These are phyloP conservation scores for Melampsora americana DNA, from an alignment of 1,284 basidiomycete genomes.

Conservation along the genomic window DNA sequence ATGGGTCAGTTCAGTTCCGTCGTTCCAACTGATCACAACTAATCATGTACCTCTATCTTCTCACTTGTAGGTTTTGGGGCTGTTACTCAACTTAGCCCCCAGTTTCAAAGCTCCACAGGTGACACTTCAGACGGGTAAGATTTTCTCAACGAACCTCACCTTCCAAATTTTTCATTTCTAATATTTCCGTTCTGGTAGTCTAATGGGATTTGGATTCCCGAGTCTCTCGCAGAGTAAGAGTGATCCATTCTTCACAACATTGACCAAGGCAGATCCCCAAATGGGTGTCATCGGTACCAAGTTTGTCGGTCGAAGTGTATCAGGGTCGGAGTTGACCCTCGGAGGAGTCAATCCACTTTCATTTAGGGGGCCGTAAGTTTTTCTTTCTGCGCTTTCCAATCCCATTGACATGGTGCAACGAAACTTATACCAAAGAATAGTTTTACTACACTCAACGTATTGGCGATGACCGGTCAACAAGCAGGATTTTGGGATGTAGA, in stretches of 20 bases:
- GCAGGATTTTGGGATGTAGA: constrained; percentile 33
- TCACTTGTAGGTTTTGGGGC: constrained; percentile 18
- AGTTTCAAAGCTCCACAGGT: constrained; percentile 35
- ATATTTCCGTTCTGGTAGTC: neutral
- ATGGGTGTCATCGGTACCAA: constrained; percentile 27
- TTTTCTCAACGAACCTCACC: neutral
- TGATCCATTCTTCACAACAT: constrained; percentile 24
- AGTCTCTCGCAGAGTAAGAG: constrained; percentile 33
- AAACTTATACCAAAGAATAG: neutral
- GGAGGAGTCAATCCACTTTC: constrained; percentile 24
- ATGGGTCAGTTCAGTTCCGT: constrained; percentile 19
- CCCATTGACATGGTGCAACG: too few relatives aligned
- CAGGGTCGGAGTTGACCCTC: constrained; percentile 25
- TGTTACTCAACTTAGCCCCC: constrained; percentile 24
- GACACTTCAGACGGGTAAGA: constrained; percentile 37
- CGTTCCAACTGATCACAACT: neutral
- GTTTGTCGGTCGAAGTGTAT: constrained; percentile 22
- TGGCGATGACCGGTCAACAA: constrained; percentile 34
- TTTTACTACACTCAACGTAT: constrained; percentile 29
- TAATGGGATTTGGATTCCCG: constrained; percentile 38
- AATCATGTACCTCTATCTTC: neutral
- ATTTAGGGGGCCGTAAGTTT: constrained; percentile 26
- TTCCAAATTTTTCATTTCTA: too few relatives aligned
- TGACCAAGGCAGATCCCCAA: constrained; percentile 8
- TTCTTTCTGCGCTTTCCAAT: neutral